Evolutionary conservation across 352 stramenopile genomes (phyloP).

Genomic region (Globisporangium abappressorium): DNA sequence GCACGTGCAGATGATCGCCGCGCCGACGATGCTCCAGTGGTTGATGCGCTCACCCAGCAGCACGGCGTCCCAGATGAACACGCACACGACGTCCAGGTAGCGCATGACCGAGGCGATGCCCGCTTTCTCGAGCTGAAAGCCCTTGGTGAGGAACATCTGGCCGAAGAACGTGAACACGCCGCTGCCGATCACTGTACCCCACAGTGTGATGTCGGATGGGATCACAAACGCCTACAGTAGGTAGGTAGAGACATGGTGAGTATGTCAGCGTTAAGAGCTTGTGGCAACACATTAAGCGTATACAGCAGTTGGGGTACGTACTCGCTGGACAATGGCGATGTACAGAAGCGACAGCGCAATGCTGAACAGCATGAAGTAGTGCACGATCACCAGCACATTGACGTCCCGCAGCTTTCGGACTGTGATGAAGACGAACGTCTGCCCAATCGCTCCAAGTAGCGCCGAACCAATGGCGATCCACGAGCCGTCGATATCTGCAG

Average conservation of each 20-base stretch:
- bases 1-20: constrained; percentile 62
- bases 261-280: not conserved
- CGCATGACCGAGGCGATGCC: not conserved
- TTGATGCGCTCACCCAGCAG: constrained; percentile 32
- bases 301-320: constrained; percentile 11
- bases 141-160: not conserved
- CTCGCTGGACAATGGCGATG: constrained; percentile 51
- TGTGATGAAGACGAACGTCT: constrained; percentile 68
- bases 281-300: not conserved
- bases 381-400: constrained; percentile 57
- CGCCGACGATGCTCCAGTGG: constrained; percentile 69
- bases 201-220: not conserved
- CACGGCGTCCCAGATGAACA: not conserved
- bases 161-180: not conserved
- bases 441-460: constrained; percentile 51
- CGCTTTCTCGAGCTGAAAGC: not conserved
- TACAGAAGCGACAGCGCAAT: constrained; percentile 42
- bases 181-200: not conserved
- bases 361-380: constrained; percentile 82
- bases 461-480: constrained; percentile 50
- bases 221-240: not conserved
- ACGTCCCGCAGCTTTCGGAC: constrained; percentile 64
- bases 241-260: not conserved
- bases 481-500: constrained; percentile 36
- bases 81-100: not conserved